Evolutionary conservation across 495 filamentous ascomycete species (phyloP).

Genomic region (Hypoxylon fragiforme): DNA sequence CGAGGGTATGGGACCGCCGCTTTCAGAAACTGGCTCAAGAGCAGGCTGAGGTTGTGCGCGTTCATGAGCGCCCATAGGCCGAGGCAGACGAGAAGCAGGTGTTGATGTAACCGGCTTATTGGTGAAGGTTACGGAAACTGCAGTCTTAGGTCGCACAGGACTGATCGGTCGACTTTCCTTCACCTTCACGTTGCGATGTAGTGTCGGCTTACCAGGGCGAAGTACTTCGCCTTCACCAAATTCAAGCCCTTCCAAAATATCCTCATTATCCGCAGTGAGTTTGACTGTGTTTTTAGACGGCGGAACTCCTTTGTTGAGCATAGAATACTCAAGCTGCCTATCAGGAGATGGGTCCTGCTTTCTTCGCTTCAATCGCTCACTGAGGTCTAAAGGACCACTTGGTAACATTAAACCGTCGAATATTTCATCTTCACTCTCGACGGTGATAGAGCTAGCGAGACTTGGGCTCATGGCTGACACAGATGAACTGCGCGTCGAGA

Average conservation of each 20-base stretch:
- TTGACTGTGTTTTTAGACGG: constrained; percentile 17
- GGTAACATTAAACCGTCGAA: constrained; percentile 85
- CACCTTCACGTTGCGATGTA: constrained; percentile 94
- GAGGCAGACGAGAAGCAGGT: constrained; percentile 54
- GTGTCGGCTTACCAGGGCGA: constrained; percentile 71
- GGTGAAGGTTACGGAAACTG: constrained; percentile 88
- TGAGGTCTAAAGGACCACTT: constrained; percentile 78
- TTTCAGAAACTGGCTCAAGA: constrained; percentile 91
- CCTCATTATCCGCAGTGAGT: constrained; percentile 63
- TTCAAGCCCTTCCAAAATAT: constrained; percentile 86
- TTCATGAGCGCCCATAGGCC: constrained; percentile 64
- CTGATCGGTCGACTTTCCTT: constrained; percentile 69
- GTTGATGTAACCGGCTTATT: constrained; percentile 58
- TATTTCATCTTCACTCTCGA: constrained; percentile 93
- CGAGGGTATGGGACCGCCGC: constrained; percentile 68
- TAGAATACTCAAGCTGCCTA: constrained; percentile 27
- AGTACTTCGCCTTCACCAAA: constrained; percentile 83
- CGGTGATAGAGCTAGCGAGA: constrained; percentile 82
- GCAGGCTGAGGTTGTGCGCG: constrained; percentile 70
- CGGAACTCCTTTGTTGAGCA: constrained; percentile 30
- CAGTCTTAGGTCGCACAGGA: constrained; percentile 67
- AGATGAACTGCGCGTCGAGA: constrained; percentile 79
- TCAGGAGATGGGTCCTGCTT: constrained; percentile 57
- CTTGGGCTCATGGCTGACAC: constrained; percentile 89
- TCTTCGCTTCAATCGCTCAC: constrained; percentile 71